Conservation (phyloP, 495 filamentous ascomycete genomes). For the Xylaria grammica region DNA sequence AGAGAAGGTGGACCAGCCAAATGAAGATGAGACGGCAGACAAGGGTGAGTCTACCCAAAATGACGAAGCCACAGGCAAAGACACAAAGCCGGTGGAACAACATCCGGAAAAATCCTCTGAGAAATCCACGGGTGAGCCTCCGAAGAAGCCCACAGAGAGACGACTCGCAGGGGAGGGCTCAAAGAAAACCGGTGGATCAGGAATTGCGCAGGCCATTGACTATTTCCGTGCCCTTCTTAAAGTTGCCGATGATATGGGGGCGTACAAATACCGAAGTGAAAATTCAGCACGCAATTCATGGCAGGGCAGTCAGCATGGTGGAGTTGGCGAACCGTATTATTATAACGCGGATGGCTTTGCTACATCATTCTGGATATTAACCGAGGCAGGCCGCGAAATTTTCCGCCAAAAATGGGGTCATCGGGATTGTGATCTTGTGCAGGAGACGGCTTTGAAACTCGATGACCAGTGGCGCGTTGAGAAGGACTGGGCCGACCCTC, state of each 20-base stretch:
- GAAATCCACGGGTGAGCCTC: not conserved
- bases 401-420: slow-evolving; percentile 42
- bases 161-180: not conserved
- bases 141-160: slow-evolving; percentile 20
- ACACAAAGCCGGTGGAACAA: not conserved
- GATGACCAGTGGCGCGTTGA: slow-evolving; percentile 41
- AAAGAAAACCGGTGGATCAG: not conserved
- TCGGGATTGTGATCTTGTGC: slow-evolving; percentile 32
- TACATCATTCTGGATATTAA: slow-evolving; percentile 36
- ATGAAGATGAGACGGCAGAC: slow-evolving; percentile 4
- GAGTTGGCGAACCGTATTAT: slow-evolving; percentile 61
- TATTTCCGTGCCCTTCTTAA: slow-evolving; percentile 43
- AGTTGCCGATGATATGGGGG: slow-evolving; percentile 44
- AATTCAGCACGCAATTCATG: slow-evolving; percentile 54
- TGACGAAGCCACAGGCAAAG: not conserved
- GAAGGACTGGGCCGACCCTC: slow-evolving; percentile 36
- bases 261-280: slow-evolving; percentile 46
- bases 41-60: slow-evolving; percentile 17
- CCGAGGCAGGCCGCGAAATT: slow-evolving; percentile 37
- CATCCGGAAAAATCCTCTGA: slow-evolving; percentile 14
- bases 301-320: slow-evolving; percentile 56
- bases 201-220: slow-evolving; percentile 32
- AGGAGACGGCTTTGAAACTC: slow-evolving; percentile 31
- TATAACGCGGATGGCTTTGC: slow-evolving; percentile 55
- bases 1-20: slow-evolving; percentile 9